Conservation (phyloP, 2,329 filamentous ascomycete genomes). For the Madurella fahalii region DNA sequence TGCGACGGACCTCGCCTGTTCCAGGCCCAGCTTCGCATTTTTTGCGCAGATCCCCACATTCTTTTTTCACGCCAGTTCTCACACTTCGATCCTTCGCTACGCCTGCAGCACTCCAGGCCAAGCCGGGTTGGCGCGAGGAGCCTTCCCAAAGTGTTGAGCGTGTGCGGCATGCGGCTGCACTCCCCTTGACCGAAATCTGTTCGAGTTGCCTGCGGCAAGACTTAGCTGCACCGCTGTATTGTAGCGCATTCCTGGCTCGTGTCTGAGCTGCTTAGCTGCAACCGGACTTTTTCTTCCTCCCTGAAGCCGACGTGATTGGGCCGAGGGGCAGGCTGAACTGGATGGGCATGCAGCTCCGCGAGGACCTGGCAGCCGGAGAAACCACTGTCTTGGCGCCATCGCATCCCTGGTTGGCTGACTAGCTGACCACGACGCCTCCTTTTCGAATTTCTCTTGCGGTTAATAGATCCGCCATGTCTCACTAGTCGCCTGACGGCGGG, state of each 20-base stretch:
- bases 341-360: no score
- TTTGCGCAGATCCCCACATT: neutral
- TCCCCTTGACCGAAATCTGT: neutral
- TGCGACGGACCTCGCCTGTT: neutral
- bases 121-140: neutral
- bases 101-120: no score
- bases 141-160: neutral
- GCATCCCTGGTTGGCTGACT: no score
- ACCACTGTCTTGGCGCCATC: neutral
- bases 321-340: no score
- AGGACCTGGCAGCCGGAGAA: neutral
- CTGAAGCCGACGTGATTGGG: no score
- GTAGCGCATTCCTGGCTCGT: no score
- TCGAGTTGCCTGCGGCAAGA: neutral
- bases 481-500: neutral
- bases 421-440: neutral
- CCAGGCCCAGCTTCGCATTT: neutral
- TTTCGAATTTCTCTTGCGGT: neutral
- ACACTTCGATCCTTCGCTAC: no score
- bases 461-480: neutral
- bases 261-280: no score
- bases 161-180: neutral
- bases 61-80: no score
- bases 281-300: no score
- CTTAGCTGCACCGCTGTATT: no score